Evolutionary conservation across 371 early-diverging fungal species (phyloP).

Genomic region (Blastocladiella emersonii): DNA sequence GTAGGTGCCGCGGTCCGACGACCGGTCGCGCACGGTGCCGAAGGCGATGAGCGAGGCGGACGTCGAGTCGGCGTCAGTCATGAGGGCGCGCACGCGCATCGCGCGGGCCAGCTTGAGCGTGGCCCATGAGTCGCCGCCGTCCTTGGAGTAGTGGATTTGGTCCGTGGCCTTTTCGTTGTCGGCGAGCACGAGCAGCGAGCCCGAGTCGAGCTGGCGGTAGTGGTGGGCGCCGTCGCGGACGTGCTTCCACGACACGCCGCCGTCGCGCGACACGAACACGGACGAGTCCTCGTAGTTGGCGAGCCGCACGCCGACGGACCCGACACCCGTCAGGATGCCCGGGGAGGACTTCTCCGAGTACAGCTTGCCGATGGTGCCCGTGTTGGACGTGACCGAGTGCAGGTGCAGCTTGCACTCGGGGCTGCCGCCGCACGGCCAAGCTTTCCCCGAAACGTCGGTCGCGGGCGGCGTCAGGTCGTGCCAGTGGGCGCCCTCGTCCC

Average conservation of each 20-base stretch:
- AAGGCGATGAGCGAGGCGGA: constrained; percentile 42
- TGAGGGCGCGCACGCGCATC: constrained; percentile 40
- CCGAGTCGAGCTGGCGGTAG: constrained; percentile 80
- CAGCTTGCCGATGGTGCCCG: constrained; percentile 42
- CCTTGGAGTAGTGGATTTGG: constrained; percentile 53
- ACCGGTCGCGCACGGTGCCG: constrained; percentile 12
- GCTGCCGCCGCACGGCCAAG: constrained; percentile 25
- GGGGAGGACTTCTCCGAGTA: constrained; percentile 61
- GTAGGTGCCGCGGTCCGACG: constrained; percentile 21
- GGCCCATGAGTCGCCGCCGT: constrained; percentile 71
- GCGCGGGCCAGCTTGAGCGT: constrained; percentile 24
- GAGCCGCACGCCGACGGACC: constrained; percentile 62
- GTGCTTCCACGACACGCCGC: constrained; percentile 71
- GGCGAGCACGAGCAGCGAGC: constrained; percentile 56
- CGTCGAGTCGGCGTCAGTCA: constrained; percentile 48
- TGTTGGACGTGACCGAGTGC: constrained; percentile 61
- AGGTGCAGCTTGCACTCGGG: constrained; percentile 44
- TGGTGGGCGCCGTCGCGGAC: constrained; percentile 66
- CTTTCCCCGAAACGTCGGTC: constrained; percentile 25
- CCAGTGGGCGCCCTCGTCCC: constrained; percentile 77
- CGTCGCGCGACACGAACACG: constrained; percentile 71
- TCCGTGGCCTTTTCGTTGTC: constrained; percentile 57
- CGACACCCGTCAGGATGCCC: constrained; percentile 81
- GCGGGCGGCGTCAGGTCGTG: constrained; percentile 39
- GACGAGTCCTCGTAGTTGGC: constrained; percentile 55